Percentiles rank a stretch among this genome's conserved stretches.
Evolutionary conservation across 140 eudicot species (phyloP).

Genomic region (Oenanthe javanica): DNA sequence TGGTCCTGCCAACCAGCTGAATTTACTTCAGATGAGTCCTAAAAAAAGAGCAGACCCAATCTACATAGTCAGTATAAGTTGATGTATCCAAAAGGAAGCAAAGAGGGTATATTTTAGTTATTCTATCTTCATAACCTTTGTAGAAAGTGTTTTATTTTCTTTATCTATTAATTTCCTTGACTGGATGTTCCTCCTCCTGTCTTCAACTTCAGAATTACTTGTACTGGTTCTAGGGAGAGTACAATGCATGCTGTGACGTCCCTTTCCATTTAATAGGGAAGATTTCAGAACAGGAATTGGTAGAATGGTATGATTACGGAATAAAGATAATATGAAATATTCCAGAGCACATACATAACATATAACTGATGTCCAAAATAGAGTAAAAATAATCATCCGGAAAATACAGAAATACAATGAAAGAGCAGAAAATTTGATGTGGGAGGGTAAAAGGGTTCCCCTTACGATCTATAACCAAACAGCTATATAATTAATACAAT

Average conservation of each 20-base stretch:
- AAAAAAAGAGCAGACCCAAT: neutral
- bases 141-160: neutral
- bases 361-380: neutral
- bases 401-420: neutral
- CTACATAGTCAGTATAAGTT: neutral
- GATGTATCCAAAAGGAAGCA: neutral
- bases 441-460: neutral
- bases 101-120: neutral
- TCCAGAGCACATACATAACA: neutral
- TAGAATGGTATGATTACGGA: neutral
- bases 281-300: slow-evolving; percentile 4
- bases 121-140: neutral
- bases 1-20: slow-evolving; percentile 4
- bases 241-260: slow-evolving; percentile 15
- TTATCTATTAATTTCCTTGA: neutral
- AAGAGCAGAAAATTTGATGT: neutral
- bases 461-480: neutral
- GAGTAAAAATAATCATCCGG: neutral
- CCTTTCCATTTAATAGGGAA: neutral
- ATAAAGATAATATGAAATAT: neutral
- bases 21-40: slow-evolving; percentile 11
- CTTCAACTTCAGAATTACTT: neutral
- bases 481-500: neutral
- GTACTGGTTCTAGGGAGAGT: slow-evolving; percentile 8
- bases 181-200: neutral